Conservation (phyloP, 495 filamentous ascomycete genomes). For the Neurospora pannonica region DNA sequence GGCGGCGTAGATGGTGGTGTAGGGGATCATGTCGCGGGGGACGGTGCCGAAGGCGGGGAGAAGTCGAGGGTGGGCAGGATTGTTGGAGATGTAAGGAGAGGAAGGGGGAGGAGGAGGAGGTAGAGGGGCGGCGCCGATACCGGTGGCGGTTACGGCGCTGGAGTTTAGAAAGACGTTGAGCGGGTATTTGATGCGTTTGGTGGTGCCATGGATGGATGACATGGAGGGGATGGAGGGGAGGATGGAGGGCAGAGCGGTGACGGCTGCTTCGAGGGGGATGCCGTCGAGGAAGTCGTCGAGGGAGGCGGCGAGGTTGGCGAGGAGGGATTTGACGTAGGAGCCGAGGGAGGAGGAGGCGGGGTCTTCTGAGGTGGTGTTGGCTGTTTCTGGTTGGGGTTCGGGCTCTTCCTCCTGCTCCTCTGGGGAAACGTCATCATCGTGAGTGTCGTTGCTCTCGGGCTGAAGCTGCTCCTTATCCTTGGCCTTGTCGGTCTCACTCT, state of each 20-base stretch:
- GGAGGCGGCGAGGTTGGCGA: slow-evolving; percentile 21
- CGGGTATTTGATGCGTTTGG: neutral
- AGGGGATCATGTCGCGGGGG: slow-evolving; percentile 39
- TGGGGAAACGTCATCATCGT: neutral
- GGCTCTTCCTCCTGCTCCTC: slow-evolving; percentile 1
- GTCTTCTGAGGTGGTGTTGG: neutral
- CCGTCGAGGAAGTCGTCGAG: slow-evolving; percentile 14
- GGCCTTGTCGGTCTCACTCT: slow-evolving; percentile 20
- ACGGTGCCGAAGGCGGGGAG: slow-evolving; percentile 21
- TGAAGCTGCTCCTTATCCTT: slow-evolving; percentile 3
- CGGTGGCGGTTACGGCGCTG: slow-evolving; percentile 63
- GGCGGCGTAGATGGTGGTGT: slow-evolving; percentile 61
- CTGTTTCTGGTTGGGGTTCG: neutral
- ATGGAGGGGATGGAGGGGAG: slow-evolving; percentile 5
- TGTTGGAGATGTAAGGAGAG: slow-evolving; percentile 35
- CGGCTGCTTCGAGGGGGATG: neutral
- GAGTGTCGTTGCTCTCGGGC: neutral
- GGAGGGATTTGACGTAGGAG: slow-evolving; percentile 30
- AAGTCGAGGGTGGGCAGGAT: slow-evolving; percentile 41
- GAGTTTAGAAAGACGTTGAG: slow-evolving; percentile 25
- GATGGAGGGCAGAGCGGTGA: neutral
- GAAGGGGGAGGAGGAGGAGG: slow-evolving; percentile 25
- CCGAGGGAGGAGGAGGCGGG: slow-evolving; percentile 6
- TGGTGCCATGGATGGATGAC: neutral
- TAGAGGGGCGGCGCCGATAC: slow-evolving; percentile 64